Percentiles rank a stretch among this genome's conserved stretches.
phyloP scores from a whole-genome alignment of 257 asterid genomes.

The Dorcoceras hygrometricum region DNA sequence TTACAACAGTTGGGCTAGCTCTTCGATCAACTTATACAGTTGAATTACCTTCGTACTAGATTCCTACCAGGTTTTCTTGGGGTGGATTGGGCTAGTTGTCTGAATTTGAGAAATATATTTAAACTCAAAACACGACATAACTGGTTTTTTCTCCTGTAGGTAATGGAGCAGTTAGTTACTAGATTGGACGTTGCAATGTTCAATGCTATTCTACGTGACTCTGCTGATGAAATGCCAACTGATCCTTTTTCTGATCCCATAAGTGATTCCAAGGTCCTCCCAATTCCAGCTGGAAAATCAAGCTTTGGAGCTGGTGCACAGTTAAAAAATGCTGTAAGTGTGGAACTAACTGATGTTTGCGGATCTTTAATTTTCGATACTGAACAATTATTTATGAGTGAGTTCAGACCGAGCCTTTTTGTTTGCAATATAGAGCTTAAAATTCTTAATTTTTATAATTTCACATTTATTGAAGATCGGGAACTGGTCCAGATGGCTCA shows the following conservation, averaged over 20 bases:
- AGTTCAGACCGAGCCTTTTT: background rate
- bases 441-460: constrained; percentile 5
- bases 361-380: background rate
- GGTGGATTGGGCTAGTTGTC: background rate
- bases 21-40: background rate
- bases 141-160: constrained; percentile 39
- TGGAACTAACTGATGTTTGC: constrained; percentile 9
- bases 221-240: constrained; percentile 79
- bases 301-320: constrained; percentile 92
- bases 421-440: background rate
- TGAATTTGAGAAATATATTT: too few relatives aligned
- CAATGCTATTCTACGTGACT: constrained; percentile 90
- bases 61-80: background rate
- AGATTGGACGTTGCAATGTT: constrained; percentile 93
- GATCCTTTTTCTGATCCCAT: constrained; percentile 97
- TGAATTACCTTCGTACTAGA: background rate
- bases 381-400: background rate
- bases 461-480: constrained; percentile 53
- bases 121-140: background rate
- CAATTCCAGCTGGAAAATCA: constrained; percentile 74
- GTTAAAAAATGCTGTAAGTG: constrained; percentile 81
- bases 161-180: constrained; percentile 86
- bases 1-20: background rate
- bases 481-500: constrained; percentile 88
- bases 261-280: constrained; percentile 72